Base-by-base conservation (phyloP, 1,284 basidiomycete species). In the Coniferiporia weirii region DNA sequence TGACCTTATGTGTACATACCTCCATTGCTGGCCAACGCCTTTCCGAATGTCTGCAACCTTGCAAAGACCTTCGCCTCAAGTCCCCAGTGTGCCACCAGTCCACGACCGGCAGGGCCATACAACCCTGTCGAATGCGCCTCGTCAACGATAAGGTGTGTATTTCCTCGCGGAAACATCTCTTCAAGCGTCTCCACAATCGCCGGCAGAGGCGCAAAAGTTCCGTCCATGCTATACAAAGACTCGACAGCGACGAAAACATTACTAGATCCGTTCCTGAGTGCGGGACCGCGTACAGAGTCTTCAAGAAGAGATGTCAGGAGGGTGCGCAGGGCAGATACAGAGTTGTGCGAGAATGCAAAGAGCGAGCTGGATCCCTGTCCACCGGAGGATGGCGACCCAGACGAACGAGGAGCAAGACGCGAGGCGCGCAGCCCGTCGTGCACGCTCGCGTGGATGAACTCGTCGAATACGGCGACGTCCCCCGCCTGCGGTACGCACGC, bases 141-240 rank as follows among this genome's bases (percentile, higher is more conserved):
- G 65, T 95, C 93, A 0, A 95, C 87, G 10, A 94, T 70, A n/a
- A 93, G 68, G 66, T 90, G 80, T 4, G 76, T 82, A 64, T 91
- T 89, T 1, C 79, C 78, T 3, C 66, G 60, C 0, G 87, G 85
- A 40, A 93, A 78, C 22, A 81, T 64, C 22, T 77, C 72, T 43
- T 89, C 85, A 44, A 90, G 67, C 3, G 79, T 66, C 13, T 80
- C 76, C 13, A 85, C 79, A 57, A 97, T 85, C 38, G 82, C 79
- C 5, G 64, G 62, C 13, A 98, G 75, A 0, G 93, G 93, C 1
- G 91, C 83, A 60, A 95, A 79, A 51, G 94, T 95, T 15, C 95
- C 95, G 67, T 98, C 95, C 95, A 98, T 98, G 62, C 89, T 93
- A 69, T 98, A 98, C 57, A 98, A 73, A 47, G 84, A 86, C 76